These are phyloP conservation scores for Hypoxylon rickii DNA, from an alignment of 495 filamentous ascomycete species.

Conservation along the genomic window DNA sequence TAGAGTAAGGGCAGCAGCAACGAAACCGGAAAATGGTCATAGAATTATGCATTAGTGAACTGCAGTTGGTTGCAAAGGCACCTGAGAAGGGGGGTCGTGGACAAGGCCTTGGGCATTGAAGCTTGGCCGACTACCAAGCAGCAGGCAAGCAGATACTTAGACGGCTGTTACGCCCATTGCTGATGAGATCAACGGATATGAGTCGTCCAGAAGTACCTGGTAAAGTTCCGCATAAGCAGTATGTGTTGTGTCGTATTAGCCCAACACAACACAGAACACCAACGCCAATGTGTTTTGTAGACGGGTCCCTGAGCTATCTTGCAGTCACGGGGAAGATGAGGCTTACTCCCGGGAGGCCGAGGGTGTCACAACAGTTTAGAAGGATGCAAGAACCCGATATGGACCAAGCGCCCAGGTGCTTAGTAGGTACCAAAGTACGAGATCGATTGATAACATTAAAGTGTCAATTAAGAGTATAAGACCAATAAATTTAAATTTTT, in stretches of 20 bases:
- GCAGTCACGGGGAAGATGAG: constrained; percentile 29
- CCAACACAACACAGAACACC: no score
- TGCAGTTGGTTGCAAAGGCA: constrained; percentile 17
- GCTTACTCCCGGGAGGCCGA: constrained; percentile 25
- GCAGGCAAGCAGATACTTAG: no score
- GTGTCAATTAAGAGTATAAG: no score
- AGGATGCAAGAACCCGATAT: constrained; percentile 16
- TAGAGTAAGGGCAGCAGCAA: constrained; percentile 1
- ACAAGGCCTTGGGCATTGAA: constrained; percentile 16
- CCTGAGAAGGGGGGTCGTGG: constrained; percentile 28
- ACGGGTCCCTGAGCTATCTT: constrained; percentile 36
- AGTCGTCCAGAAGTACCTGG: no score
- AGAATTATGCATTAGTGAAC: constrained; percentile 14
- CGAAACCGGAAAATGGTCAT: constrained; percentile 7
- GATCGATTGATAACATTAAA: no score
- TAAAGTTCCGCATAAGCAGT: no score
- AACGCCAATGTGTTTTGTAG: no score
- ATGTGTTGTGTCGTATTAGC: no score
- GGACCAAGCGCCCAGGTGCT: neutral
- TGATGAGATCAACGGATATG: no score
- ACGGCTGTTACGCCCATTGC: constrained; percentile 3
- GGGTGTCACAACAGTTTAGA: constrained; percentile 21
- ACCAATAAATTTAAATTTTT: no score
- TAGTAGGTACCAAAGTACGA: no score
- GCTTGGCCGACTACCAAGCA: constrained; percentile 30